phyloP scores from a whole-genome alignment of 2,329 filamentous ascomycete species.

The Sarocladium oryzae region DNA sequence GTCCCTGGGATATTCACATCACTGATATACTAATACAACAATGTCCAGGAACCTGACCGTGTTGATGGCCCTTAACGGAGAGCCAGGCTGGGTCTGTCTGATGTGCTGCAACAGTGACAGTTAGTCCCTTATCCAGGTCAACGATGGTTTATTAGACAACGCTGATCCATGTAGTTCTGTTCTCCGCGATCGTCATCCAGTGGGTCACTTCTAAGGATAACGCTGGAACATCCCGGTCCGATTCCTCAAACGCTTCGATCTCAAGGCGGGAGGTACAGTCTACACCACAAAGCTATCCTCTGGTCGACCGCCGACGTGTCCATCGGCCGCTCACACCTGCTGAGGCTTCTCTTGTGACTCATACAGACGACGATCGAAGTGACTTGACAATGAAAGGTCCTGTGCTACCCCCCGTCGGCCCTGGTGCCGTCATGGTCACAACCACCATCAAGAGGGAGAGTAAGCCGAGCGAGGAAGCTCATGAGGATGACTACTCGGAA shows the following conservation, averaged over 20 bases:
- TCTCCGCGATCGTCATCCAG: constrained; percentile 54
- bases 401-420: background rate
- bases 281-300: background rate
- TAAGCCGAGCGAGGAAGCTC: constrained; percentile 16
- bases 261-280: background rate
- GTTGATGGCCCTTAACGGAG: constrained; percentile 51
- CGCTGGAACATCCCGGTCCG: constrained; percentile 22
- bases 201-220: constrained; percentile 49
- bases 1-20: no score
- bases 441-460: constrained; percentile 31
- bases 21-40: background rate
- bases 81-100: constrained; percentile 59
- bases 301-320: constrained; percentile 11
- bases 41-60: constrained; percentile 48
- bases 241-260: background rate
- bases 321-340: constrained; percentile 10
- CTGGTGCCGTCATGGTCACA: constrained; percentile 25
- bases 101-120: constrained; percentile 60
- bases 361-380: background rate
- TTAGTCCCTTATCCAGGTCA: constrained; percentile 26
- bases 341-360: background rate
- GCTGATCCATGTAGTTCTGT: constrained; percentile 39
- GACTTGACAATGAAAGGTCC: background rate
- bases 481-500: constrained; percentile 12
- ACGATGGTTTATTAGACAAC: background rate